Conservation (phyloP, 2,329 filamentous ascomycete genomes). For the Beauveria scarabaeidicola region DNA sequence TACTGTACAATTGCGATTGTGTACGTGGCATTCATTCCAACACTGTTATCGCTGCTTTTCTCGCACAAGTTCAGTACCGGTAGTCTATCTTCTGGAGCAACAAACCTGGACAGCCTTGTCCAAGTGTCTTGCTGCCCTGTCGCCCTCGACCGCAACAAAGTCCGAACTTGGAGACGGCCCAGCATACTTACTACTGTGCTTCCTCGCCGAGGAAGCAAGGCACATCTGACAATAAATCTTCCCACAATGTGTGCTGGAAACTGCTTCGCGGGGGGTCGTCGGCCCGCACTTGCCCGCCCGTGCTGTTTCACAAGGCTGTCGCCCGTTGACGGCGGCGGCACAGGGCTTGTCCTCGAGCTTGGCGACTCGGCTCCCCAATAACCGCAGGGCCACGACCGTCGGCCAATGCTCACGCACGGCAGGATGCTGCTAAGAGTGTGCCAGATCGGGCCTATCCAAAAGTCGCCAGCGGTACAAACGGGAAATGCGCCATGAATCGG, state of each 20-base stretch:
- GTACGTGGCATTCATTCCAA: conserved; percentile 43
- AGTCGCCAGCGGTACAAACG: background rate
- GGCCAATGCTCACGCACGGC: too few species aligned
- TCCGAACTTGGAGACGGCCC: background rate
- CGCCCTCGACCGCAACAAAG: too few species aligned
- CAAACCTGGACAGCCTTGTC: too few species aligned
- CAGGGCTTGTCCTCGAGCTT: too few species aligned
- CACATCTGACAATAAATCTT: background rate
- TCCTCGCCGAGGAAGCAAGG: background rate
- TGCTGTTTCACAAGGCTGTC: background rate
- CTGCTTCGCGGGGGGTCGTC: background rate
- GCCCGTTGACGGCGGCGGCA: too few species aligned
- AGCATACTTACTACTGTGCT: background rate
- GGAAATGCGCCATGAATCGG: background rate
- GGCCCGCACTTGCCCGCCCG: background rate
- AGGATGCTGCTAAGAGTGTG: background rate
- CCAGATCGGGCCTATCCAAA: background rate
- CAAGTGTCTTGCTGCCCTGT: too few species aligned
- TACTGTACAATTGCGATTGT: conserved; percentile 57
- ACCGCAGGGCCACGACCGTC: too few species aligned
- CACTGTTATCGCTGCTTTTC: too few species aligned
- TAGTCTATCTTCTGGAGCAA: too few species aligned
- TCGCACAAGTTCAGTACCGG: too few species aligned
- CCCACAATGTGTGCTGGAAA: background rate
- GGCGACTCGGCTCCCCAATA: too few species aligned